Evolutionary conservation across 2,329 filamentous ascomycete genomes (phyloP).

Genomic region (Pseudogymnoascus sp.): DNA sequence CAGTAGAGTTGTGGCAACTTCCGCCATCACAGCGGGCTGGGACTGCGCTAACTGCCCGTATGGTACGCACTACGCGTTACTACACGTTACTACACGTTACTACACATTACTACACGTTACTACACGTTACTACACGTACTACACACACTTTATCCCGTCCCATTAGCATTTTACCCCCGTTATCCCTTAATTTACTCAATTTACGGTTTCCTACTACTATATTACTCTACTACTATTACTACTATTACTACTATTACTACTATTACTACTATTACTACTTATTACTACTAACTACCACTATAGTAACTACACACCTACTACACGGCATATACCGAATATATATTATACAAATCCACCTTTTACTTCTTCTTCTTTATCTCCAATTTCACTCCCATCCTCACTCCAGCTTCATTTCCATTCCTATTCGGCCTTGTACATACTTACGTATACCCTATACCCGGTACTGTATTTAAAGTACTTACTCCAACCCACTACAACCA

Average conservation of each 20-base stretch:
- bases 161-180: not conserved
- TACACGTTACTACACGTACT: no score
- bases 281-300: no score
- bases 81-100: no score
- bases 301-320: not conserved
- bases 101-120: no score
- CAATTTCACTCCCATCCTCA: not conserved
- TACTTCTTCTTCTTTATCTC: not conserved
- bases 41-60: not conserved
- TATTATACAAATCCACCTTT: not conserved
- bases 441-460: not conserved
- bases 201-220: no score
- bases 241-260: no score
- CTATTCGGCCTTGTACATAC: not conserved
- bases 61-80: no score
- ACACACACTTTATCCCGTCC: no score
- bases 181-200: no score
- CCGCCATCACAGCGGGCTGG: not conserved
- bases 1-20: not conserved
- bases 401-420: not conserved
- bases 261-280: no score
- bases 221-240: no score
- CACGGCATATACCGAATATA: not conserved
- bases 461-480: not conserved
- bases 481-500: not conserved